Evolutionary conservation across 805 yeast species (phyloP), one percentile per base, ranked within the genome.

Genomic region (Saccharomycopsis sp.): DNA sequence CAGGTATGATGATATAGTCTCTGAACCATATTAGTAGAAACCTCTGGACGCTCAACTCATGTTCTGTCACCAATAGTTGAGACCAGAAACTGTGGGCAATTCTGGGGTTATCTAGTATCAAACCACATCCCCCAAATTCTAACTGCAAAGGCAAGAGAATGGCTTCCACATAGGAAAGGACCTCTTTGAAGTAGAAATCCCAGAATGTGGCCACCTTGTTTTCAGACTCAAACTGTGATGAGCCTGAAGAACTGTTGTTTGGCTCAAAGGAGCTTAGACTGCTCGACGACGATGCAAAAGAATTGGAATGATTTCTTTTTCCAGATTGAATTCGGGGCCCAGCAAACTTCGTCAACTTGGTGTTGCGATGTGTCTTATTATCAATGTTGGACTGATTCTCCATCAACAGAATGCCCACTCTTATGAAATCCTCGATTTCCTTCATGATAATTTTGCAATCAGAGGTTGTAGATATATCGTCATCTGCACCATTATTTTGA

Each of bases 141-240:
- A 61, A 52, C 42, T 75, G 77, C 17, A 81, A 52, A 0, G 88
- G 88, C 25, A 77, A 49, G 36, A 80, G 68, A 0, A 76, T 68
- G 0, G 81, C 81, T 45, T 76, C 70, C 15, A 79, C 59, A 51
- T 75, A 75, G 39, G 75, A 76, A 38, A 71, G 65, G 2, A 76
- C 67, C 29, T 69, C 66, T n/a, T 63, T 62, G 48, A 69, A 72
- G 53, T 79, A 80, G 19, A 60, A 59, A 13, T 66, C 67, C 87
- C 87, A 80, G 2, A 75, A 62, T 1, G 64, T 52, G 2, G 69
- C 61, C 6, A 60, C 60, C 52, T 35, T 18, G 30, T 32, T 47
- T 34, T 47, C 50, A 6, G 35, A 19, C 27, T 41, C 46, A 10
- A 40, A 34, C n/a, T n/a, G n/a, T n/a, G n/a, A n/a, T n/a, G n/a